Evolutionary conservation across 345 rosid species (phyloP).

Genomic region (Citrus sp.): DNA sequence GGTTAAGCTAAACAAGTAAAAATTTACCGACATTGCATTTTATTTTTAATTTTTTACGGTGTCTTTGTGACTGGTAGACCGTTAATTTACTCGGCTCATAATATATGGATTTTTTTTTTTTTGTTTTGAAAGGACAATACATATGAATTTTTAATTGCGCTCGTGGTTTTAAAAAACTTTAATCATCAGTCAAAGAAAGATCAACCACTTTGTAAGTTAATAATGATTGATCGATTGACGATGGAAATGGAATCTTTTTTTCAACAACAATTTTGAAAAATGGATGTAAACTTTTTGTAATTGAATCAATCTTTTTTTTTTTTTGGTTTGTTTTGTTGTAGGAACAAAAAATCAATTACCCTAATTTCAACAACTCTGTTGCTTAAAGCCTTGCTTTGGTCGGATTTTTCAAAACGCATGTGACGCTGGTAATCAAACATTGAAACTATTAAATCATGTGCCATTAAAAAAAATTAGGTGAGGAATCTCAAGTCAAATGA

Average conservation of each 20-base stretch:
- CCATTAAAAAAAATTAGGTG: neutral
- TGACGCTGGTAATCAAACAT: neutral
- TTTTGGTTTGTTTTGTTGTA: neutral
- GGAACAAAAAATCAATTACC: neutral
- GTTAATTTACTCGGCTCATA: too few species aligned
- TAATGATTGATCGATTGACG: neutral
- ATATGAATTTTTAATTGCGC: too few species aligned
- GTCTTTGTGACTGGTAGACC: too few species aligned
- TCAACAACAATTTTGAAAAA: neutral
- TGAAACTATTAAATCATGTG: constrained; percentile 4
- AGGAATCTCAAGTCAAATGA: neutral
- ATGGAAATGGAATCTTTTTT: neutral
- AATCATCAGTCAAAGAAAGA: neutral
- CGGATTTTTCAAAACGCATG: constrained; percentile 5
- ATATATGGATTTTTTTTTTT: too few species aligned
- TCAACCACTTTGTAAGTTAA: neutral
- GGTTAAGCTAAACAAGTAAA: too few species aligned
- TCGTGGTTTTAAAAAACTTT: neutral
- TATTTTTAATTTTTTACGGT: too few species aligned
- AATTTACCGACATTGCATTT: too few species aligned
- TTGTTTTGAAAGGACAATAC: too few species aligned
- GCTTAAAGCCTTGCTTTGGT: neutral
- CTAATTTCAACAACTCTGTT: constrained; percentile 4
- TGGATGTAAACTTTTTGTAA: neutral
- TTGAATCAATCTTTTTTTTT: neutral